A percentile compares a stretch with the other conserved stretches of the same genome.
These are phyloP conservation scores for Penicillium corylophilum DNA, from an alignment of 2,329 filamentous ascomycete species.

Conservation along the genomic window DNA sequence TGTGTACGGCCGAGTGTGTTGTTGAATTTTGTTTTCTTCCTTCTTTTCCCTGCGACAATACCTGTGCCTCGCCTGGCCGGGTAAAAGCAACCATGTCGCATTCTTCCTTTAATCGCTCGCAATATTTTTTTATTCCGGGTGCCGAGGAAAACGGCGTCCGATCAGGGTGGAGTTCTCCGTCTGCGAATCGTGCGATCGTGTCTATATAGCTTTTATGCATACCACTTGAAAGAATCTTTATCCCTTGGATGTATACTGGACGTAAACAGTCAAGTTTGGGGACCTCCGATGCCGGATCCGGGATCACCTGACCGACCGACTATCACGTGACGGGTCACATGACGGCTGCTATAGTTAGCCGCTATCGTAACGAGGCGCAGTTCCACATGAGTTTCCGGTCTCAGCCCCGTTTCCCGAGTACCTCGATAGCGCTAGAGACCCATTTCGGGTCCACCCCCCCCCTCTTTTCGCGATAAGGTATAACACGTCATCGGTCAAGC, in stretches of 20 bases:
- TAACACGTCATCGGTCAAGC: conserved; percentile 22
- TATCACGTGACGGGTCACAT: neutral
- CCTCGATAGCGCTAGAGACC: conserved; percentile 12
- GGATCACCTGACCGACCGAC: conserved; percentile 1
- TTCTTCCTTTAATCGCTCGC: conserved; percentile 9
- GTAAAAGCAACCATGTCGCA: conserved; percentile 12
- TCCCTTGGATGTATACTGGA: neutral
- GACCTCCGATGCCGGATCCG: conserved; percentile 1
- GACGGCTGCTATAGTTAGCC: neutral
- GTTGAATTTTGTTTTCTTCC: conserved; percentile 19
- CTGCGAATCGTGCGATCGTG: conserved; percentile 11
- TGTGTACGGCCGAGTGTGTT: conserved; percentile 36
- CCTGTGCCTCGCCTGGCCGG: conserved; percentile 2
- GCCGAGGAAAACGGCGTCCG: conserved; percentile 14
- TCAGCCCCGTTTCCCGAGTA: neutral
- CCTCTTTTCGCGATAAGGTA: conserved; percentile 28
- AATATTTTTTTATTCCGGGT: conserved; percentile 14
- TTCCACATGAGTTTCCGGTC: neutral
- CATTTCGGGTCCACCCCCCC: conserved; percentile 24
- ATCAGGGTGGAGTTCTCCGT: conserved; percentile 10
- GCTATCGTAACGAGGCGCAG: neutral
- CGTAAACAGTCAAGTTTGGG: neutral
- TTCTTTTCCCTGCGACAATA: conserved; percentile 5
- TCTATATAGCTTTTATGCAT: conserved; percentile 19
- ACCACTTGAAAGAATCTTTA: neutral